These are phyloP conservation scores for Rugosomyces carneus DNA, from an alignment of 1,284 basidiomycete genomes.

Conservation along the genomic window DNA sequence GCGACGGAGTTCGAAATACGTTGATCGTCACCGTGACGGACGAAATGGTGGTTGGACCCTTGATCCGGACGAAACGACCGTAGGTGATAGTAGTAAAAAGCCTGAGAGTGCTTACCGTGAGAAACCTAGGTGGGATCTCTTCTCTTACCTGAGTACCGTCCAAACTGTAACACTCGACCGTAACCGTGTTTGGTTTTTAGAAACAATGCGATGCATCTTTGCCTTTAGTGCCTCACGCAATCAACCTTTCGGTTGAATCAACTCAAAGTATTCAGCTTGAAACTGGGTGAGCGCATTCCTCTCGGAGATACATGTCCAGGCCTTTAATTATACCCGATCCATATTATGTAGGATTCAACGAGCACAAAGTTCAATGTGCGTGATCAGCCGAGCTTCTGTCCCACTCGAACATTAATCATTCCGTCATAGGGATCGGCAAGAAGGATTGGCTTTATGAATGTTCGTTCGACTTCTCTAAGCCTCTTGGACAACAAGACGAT, in stretches of 20 bases:
- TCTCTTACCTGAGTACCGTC: conserved; percentile 4
- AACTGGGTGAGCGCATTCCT: conserved; percentile 19
- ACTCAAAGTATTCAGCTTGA: conserved; percentile 3
- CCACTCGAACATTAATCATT: no score
- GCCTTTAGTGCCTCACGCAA: conserved; percentile 9
- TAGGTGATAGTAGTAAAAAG: no score
- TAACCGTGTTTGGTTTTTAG: conserved; percentile 14
- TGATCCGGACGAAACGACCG: no score
- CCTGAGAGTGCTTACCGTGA: no score
- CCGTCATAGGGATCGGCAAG: conserved; percentile 78
- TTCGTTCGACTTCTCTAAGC: conserved; percentile 42
- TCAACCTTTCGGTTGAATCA: conserved; percentile 2
- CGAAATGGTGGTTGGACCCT: no score
- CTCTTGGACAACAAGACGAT: conserved; percentile 49
- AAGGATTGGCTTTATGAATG: conserved; percentile 76
- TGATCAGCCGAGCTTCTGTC: no score
- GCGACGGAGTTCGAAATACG: no score
- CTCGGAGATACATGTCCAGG: conserved; percentile 56
- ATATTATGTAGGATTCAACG: conserved; percentile 67
- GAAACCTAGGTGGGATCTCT: no score
- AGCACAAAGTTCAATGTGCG: conserved; percentile 79
- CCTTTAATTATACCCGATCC: conserved; percentile 76
- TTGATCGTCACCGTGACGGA: no score
- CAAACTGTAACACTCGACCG: conserved; percentile 11
- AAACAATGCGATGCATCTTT: conserved; percentile 14